Percentiles rank a stretch among this genome's conserved stretches.
phyloP scores from a whole-genome alignment of 176 grass and related monocot genomes.

The Triticum monococcum region DNA sequence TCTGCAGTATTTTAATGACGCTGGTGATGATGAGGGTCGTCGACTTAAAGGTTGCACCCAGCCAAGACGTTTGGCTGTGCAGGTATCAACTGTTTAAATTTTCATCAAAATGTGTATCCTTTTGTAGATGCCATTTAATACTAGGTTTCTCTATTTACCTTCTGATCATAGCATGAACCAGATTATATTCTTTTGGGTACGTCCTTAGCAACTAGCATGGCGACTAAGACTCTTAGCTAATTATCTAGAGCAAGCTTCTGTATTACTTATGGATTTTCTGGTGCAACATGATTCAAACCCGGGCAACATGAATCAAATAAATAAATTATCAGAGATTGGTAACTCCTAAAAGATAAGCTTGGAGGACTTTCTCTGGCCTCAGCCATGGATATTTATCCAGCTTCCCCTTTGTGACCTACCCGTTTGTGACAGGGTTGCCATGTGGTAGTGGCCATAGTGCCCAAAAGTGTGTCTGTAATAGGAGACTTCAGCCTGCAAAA shows the following conservation, averaged over 20 bases:
- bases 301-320: neutral
- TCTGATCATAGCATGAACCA: neutral
- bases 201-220: neutral
- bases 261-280: neutral
- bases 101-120: conserved; percentile 21
- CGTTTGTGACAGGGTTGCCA: too few species aligned
- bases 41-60: conserved; percentile 93
- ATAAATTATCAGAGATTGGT: neutral
- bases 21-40: conserved; percentile 89
- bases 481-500: neutral
- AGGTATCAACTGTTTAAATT: conserved; percentile 49
- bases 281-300: neutral
- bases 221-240: neutral
- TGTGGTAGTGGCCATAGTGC: neutral
- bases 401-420: neutral
- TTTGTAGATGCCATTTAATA: conserved; percentile 1
- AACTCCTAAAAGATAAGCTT: neutral
- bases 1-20: conserved; percentile 77
- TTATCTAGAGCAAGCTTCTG: neutral
- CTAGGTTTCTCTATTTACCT: neutral
- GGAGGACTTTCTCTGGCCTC: neutral
- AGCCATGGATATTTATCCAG: neutral
- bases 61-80: conserved; percentile 85
- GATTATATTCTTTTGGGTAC: neutral
- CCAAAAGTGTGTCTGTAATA: neutral